Conservation (phyloP, 2,329 filamentous ascomycete species). For the Aspergillus fumigatus region DNA sequence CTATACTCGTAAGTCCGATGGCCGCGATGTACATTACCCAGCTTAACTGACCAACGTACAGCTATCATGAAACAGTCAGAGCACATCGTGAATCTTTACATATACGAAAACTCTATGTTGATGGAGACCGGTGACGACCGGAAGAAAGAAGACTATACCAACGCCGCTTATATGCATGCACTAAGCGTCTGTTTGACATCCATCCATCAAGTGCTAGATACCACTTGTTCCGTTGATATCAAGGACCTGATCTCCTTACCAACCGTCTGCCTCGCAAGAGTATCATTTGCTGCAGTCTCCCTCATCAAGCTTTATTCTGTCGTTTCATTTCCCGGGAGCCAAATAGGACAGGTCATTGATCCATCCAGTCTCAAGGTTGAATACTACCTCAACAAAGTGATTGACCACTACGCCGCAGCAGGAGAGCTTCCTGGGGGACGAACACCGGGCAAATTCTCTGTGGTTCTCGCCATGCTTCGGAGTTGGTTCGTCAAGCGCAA, state of each 20-base stretch:
- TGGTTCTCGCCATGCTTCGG: slow-evolving; percentile 66
- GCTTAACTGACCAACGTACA: slow-evolving; percentile 24
- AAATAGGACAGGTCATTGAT: slow-evolving; percentile 66
- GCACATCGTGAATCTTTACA: slow-evolving; percentile 63
- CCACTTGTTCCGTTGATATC: slow-evolving; percentile 59
- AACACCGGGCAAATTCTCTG: slow-evolving; percentile 64
- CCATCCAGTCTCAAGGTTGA: slow-evolving; percentile 62
- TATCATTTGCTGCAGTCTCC: slow-evolving; percentile 67
- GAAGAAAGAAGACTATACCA: slow-evolving; percentile 29
- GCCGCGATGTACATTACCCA: neutral
- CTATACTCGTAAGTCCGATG: slow-evolving; percentile 49
- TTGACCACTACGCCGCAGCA: slow-evolving; percentile 62
- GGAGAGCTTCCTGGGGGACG: slow-evolving; percentile 61
- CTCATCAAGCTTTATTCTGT: slow-evolving; percentile 71
- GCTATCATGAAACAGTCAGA: slow-evolving; percentile 62
- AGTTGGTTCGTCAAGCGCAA: slow-evolving; percentile 60
- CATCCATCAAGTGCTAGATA: slow-evolving; percentile 62
- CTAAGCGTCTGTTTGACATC: slow-evolving; percentile 63
- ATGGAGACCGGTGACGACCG: slow-evolving; percentile 51
- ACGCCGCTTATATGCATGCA: slow-evolving; percentile 61
- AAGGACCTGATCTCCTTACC: slow-evolving; percentile 60
- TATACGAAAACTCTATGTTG: slow-evolving; percentile 72
- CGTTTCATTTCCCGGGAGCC: slow-evolving; percentile 58
- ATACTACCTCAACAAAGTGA: slow-evolving; percentile 64
- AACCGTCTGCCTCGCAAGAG: slow-evolving; percentile 66